A percentile compares a stretch with the other conserved stretches of the same genome.
Evolutionary conservation across 2,329 filamentous ascomycete genomes (phyloP).

Genomic region (Blumeria graminis): DNA sequence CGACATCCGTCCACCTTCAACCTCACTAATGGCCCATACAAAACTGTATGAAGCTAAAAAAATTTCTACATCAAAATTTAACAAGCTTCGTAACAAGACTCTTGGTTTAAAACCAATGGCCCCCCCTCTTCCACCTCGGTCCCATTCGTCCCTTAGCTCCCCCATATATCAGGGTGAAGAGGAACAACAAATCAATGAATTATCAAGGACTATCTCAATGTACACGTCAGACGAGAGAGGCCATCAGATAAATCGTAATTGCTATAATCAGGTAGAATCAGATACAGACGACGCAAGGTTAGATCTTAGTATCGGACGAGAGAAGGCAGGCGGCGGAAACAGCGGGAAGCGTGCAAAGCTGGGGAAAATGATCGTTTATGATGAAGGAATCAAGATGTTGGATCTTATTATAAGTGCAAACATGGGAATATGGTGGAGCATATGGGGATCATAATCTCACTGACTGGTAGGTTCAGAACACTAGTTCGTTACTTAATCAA

Average conservation of each 20-base stretch:
- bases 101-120: constrained; percentile 5
- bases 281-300: constrained; percentile 25
- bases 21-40: constrained; percentile 20
- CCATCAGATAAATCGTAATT: constrained; percentile 1
- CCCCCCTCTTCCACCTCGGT: constrained; percentile 5
- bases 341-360: constrained; percentile 73
- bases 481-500: not conserved
- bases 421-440: constrained; percentile 80
- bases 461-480: not conserved
- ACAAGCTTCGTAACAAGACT: constrained; percentile 13
- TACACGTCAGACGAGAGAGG: constrained; percentile 7
- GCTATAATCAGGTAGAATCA: not conserved
- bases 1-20: constrained; percentile 41
- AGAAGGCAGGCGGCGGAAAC: constrained; percentile 67
- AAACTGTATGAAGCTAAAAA: constrained; percentile 4
- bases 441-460: constrained; percentile 32
- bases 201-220: constrained; percentile 10
- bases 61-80: constrained; percentile 7
- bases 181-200: constrained; percentile 6
- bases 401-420: constrained; percentile 81
- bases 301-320: constrained; percentile 54
- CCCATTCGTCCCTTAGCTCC: constrained; percentile 1
- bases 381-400: constrained; percentile 86
- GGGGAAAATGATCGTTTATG: constrained; percentile 73
- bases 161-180: constrained; percentile 6